Evolutionary conservation across 129 eudicot species (phyloP), one percentile per base, ranked within the genome.

Genomic region (Pulicaria dysenterica): DNA sequence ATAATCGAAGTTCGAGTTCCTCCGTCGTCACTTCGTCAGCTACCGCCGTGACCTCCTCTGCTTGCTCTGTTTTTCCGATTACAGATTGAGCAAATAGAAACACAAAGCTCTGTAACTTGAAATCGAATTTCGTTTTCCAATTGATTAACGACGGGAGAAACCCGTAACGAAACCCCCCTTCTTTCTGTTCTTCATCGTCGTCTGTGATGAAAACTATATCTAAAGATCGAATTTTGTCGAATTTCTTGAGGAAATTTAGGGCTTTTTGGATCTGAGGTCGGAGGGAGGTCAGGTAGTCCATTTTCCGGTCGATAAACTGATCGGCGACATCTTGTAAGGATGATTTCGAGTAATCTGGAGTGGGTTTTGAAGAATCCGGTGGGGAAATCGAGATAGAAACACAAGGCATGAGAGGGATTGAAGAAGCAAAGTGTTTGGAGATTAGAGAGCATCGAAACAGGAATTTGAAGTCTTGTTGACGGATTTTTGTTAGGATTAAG

Each of bases 191-290:
- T 0, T 37, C 54, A 1, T 66, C 80, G 1, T 76, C 80, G 6
- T 76, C 80, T 46, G 80, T 76, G 73, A 69, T 49, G 73, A 76
- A 76, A 19, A 76, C 45, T 6, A 76, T 74, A 7, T 76, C 74
- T 0, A 76, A 69, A 46, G 68, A 58, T 58, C 68, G 75, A 67
- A 76, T 47, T 0, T 5, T 17, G 9, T 58, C 0, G 57, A 76
- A 76, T 17, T 59, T 58, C 44, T 67, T 67, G 5, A 67, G 80
- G 47, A 76, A 76, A 46, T 13, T 67, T 50, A 76, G 56, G 57
- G 80, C 74, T 7, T 76, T 76, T 24, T 67, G 80, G 53, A 76
- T 76, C 80, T 67, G 80, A 6, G 80, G 80, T 8, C 80, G 73
- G 45, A 76, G 74, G 50, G 74, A 76, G 44, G 74, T 67, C 3